Base-by-base conservation (phyloP, 495 filamentous ascomycete genomes). In the Letharia columbiana region DNA sequence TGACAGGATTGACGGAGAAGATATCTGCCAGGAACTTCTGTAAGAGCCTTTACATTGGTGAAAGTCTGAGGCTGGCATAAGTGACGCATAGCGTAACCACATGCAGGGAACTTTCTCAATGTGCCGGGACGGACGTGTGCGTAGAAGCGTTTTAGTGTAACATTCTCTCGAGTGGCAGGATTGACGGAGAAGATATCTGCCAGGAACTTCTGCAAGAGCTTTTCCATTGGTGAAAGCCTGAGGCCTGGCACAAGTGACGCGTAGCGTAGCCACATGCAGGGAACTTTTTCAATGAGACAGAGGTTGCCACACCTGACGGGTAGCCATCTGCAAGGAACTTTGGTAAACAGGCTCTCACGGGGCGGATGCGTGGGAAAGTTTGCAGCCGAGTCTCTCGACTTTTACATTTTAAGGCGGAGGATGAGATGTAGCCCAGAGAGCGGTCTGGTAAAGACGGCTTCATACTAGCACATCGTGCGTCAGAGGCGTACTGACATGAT, bases 181-280 rank as follows among this genome's bases (percentile, higher is more conserved):
- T 58, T 12, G n/a, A 28, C 1, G 28, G 23, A 31, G 33, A 58
- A 47, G 23, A 8, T 33, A 40, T 64, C 62, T 64, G 52, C 44
- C n/a, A 57, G 50, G 50, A 41, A 63, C 62, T 63, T 63, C 37
- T 54, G 62, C 23, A n/a, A 11, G 40, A 45, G 33, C 3, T 12
- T 31, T 9, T 11, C 23, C 13, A 31, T 33, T 37, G 62, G 39
- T 52, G 20, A 10, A 45, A 15, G 28, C 3, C n/a, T 15, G 6
- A 54, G 13, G 49, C 23, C 23, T 33, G 10, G 49, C 44, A 20
- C 40, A 42, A 28, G 23, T 28, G 23, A 28, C 23, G 23, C 23
- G 1, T 28, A 28, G 23, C 40, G 40, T 42, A 42, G 40, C 40
- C 12, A 42, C 1, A 42, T 42, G 40, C 40, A 13, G 11, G 40